Evolutionary conservation across 148 eudicot genomes (phyloP), one percentile per base, ranked within the genome.

Genomic region (Rheum nobile): DNA sequence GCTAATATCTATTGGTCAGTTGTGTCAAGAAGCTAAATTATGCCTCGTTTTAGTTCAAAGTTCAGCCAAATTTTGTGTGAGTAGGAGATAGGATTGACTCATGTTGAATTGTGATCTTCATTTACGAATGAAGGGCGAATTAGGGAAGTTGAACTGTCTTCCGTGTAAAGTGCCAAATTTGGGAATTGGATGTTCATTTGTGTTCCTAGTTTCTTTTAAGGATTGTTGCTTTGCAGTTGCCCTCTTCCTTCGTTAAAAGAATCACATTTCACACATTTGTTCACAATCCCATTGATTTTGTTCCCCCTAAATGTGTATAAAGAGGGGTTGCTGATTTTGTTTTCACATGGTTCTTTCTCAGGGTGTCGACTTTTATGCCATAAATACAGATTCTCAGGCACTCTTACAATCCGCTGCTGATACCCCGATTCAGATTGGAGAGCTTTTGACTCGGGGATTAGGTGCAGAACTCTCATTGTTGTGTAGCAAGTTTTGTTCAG

Each of bases 351-450:
- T 70, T 38, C 76, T 84, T 55, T 41, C 72, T 74, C 81, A 95
- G 99, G 96, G 99, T 84, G 96, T 95, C 55, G 97, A 95, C 82
- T 95, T 95, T 82, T 95, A 87, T 76, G 96, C 97, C 80, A 84
- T 95, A 84, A 95, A 95, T 84, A 95, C 99, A 34, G 99, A 95
- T 87, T 88, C 99, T 79, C 99, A 95, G 81, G 96, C 99, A 29
- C 86, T 95, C 38, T 38, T 86, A 46, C 89, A 88, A 74, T 90
- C 99, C 71, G 86, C 96, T 77, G 99, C 99, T 41, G 86, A 84
- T 79, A 82, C 90, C 83, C 99, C 97, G 4, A 85, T 95, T 79
- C 96, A 92, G 78, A 95, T 95, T 75, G 97, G 97, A 81, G 97
- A 95, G 81, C 92, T 95, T 77, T 85, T 95, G 87, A 95, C 99